Conservation (phyloP, 208 protist species). For the Leishmania martiniquensis region DNA sequence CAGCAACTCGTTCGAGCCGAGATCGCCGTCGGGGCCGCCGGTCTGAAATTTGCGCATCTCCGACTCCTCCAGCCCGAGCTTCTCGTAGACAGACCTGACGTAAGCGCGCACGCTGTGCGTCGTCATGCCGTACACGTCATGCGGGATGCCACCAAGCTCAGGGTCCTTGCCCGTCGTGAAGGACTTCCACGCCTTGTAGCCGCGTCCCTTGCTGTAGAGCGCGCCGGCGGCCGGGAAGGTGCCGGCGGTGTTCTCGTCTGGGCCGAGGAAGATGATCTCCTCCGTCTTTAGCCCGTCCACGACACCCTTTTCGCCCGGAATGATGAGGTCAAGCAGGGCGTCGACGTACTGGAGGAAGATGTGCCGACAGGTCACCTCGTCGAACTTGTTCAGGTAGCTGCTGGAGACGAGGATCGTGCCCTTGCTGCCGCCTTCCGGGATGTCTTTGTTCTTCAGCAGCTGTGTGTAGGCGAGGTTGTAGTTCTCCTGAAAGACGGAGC, state of each 20-base stretch:
- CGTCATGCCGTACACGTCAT: conserved; percentile 97
- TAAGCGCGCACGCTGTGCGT: conserved; percentile 95
- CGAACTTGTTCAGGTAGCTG: conserved; percentile 77
- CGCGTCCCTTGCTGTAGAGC: conserved; percentile 82
- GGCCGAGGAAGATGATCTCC: conserved; percentile 97
- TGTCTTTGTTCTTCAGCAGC: conserved; percentile 97
- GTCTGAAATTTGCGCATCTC: conserved; percentile 95
- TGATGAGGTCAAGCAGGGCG: conserved; percentile 91
- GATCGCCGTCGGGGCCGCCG: conserved; percentile 96
- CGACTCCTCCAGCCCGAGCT: conserved; percentile 85
- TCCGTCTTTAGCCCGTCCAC: conserved; percentile 77
- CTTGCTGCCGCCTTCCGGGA: conserved; percentile 97
- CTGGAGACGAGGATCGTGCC: conserved; percentile 91
- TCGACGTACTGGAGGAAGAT: conserved; percentile 97
- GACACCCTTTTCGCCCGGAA: conserved; percentile 80
- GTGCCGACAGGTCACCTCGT: conserved; percentile 60
- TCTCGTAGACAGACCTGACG: conserved; percentile 88
- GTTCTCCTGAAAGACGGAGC: conserved; percentile 95
- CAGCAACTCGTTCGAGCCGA: conserved; percentile 96
- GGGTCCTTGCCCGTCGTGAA: conserved; percentile 97
- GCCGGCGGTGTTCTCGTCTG: conserved; percentile 96
- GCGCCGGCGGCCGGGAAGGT: conserved; percentile 75
- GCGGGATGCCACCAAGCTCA: conserved; percentile 94
- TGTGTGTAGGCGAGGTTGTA: conserved; percentile 97
- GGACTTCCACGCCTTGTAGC: conserved; percentile 94